Evolutionary conservation across 2,329 filamentous ascomycete genomes (phyloP).

Genomic region (Hypoxylon sp.): DNA sequence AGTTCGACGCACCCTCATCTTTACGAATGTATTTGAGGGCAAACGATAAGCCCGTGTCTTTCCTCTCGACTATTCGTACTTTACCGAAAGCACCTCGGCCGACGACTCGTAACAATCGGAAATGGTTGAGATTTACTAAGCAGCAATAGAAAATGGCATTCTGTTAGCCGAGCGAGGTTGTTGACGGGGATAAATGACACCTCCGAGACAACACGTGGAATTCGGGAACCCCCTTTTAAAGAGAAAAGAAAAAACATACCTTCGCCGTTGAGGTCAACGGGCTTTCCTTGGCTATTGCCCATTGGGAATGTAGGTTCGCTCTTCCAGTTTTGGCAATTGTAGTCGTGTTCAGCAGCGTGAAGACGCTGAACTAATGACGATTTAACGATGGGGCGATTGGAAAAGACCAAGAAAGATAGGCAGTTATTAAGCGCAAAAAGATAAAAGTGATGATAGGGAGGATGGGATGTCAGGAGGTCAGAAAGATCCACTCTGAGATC

Average conservation of each 20-base stretch:
- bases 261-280: constrained; percentile 92
- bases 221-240: constrained; percentile 11
- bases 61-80: constrained; percentile 97
- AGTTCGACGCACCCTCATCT: constrained; percentile 83
- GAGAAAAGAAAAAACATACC: constrained; percentile 68
- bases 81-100: constrained; percentile 99
- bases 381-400: constrained; percentile 28
- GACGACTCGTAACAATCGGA: constrained; percentile 93
- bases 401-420: constrained; percentile 33
- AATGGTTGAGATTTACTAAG: constrained; percentile 95
- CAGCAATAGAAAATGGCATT: constrained; percentile 42
- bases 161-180: constrained; percentile 38
- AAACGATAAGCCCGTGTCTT: constrained; percentile 94
- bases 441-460: constrained; percentile 44
- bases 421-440: constrained; percentile 41
- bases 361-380: constrained; percentile 34
- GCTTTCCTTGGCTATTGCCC: constrained; percentile 97
- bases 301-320: constrained; percentile 63
- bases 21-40: constrained; percentile 98
- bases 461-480: constrained; percentile 45
- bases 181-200: constrained; percentile 30
- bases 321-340: constrained; percentile 31
- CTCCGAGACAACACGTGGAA: constrained; percentile 38
- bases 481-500: constrained; percentile 41
- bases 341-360: constrained; percentile 26